Evolutionary conservation across 352 stramenopile species (phyloP), one percentile per base, ranked within the genome.

Genomic region (Pythium brassicae): DNA sequence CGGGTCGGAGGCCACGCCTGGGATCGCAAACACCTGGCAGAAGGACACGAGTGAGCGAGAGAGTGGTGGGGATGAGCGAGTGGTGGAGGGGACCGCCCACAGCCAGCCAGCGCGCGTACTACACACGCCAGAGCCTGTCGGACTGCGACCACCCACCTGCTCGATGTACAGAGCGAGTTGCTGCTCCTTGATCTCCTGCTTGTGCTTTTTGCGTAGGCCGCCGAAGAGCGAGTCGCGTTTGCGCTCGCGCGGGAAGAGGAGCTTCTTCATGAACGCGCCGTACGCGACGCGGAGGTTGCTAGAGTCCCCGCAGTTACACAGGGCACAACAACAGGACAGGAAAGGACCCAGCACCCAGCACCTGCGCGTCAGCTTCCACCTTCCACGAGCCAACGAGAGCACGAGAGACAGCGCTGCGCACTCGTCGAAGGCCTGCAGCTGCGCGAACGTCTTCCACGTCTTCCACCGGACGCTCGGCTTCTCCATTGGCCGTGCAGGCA

Each of bases 391-490:
- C 42, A 8, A 10, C 20, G 26, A 12, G 20, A 47, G n/a, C n/a
- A n/a, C n/a, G 9, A 11, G n/a, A 22, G 46, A 35, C 7, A 48
- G 2, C 17, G n/a, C 5, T 19, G 64, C 76, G 53, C 68, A 92
- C 82, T 90, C 78, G 23, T 90, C 76, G 58, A 92, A 86, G 0
- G 65, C 53, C 49, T 89, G 82, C 6, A 90, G 61, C 57, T 92
- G 69, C 19, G 68, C 53, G n/a, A 78, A 76, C 4, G 78, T 78
- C 49, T 87, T 87, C 82, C 82, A 92, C 9, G 74, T 67, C 52
- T 87, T 92, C 82, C 82, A 92, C 42, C 78, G 77, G 54, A 89
- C 83, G 48, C 80, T 87, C 14, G 76, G 76, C 57, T 89, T 83
- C 43, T 86, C 75, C 19, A 87, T 54, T 7, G 69, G 55, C 15